phyloP scores from a whole-genome alignment of 148 eudicot species.

The Vaccinium darrowii region DNA sequence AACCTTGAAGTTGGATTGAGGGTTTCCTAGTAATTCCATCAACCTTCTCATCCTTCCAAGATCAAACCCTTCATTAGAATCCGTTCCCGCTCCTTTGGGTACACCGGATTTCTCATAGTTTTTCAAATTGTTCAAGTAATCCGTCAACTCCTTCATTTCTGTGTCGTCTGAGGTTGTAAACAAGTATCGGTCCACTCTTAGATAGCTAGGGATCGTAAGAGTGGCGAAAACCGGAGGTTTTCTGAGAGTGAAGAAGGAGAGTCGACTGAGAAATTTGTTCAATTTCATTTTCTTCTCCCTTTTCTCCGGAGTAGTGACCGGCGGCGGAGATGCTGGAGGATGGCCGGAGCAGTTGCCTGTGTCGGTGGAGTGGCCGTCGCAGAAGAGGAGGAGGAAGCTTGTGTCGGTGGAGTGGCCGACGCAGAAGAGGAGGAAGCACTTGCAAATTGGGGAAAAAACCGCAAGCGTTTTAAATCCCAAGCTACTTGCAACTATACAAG shows the following conservation, averaged over 20 bases:
- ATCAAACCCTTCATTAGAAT: slow-evolving; percentile 86
- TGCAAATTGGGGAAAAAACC: too few species aligned
- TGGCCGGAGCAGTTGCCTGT: too few species aligned
- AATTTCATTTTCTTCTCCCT: neutral
- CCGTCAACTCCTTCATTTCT: slow-evolving; percentile 31
- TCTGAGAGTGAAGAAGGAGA: neutral
- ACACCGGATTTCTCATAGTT: slow-evolving; percentile 65
- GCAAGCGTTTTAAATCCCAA: too few species aligned
- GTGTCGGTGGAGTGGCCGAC: too few species aligned
- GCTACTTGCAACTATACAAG: too few species aligned
- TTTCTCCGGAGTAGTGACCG: too few species aligned
- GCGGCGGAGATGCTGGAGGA: too few species aligned
- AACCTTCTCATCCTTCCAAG: slow-evolving; percentile 83
- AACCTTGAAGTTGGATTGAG: slow-evolving; percentile 87
- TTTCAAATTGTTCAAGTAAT: slow-evolving; percentile 28
- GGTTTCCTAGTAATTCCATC: slow-evolving; percentile 72
- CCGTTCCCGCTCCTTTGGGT: slow-evolving; percentile 85
- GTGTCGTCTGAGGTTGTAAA: slow-evolving; percentile 21
- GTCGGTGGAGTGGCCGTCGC: too few species aligned
- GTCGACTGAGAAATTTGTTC: neutral
- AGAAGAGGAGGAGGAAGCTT: too few species aligned
- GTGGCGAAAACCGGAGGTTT: neutral
- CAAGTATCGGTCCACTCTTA: neutral
- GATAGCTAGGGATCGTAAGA: neutral
- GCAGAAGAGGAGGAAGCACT: too few species aligned